phyloP scores from a whole-genome alignment of 495 filamentous ascomycete species.

The Arthonia radiata region DNA sequence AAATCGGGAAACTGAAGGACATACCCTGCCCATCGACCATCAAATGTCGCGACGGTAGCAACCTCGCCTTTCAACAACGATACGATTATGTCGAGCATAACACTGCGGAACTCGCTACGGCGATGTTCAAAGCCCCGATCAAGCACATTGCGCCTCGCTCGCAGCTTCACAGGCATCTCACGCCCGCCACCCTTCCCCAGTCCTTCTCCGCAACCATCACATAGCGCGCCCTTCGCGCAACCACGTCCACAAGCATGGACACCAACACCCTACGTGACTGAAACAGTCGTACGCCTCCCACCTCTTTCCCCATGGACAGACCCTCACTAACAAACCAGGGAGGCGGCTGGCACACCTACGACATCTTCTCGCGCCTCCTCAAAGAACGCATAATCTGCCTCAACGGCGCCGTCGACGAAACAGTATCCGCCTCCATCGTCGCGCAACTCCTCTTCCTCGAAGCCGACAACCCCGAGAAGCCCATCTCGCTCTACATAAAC shows the following conservation, averaged over 20 bases:
- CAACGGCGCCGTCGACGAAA: constrained; percentile 77
- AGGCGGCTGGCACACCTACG: constrained; percentile 58
- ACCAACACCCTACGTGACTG: constrained; percentile 19
- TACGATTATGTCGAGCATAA: neutral
- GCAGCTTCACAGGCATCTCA: constrained; percentile 1
- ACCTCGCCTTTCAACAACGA: neutral
- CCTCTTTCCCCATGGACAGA: constrained; percentile 1
- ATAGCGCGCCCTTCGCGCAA: neutral
- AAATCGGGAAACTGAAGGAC: no score
- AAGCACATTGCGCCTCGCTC: neutral
- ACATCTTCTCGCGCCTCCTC: constrained; percentile 12
- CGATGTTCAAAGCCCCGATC: constrained; percentile 1
- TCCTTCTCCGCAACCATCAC: constrained; percentile 2
- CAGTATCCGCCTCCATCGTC: constrained; percentile 68
- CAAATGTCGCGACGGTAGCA: no score
- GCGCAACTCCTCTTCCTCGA: constrained; percentile 95
- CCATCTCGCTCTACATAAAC: constrained; percentile 94
- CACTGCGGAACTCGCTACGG: neutral
- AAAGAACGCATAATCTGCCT: constrained; percentile 90
- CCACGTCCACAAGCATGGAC: constrained; percentile 9
- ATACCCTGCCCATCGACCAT: no score
- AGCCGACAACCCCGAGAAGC: constrained; percentile 80
- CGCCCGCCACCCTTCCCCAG: constrained; percentile 1
- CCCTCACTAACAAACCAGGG: constrained; percentile 35
- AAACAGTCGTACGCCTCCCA: constrained; percentile 35